Evolutionary conservation across 257 asterid genomes (phyloP).

Genomic region (Solanum bulbocastanum): DNA sequence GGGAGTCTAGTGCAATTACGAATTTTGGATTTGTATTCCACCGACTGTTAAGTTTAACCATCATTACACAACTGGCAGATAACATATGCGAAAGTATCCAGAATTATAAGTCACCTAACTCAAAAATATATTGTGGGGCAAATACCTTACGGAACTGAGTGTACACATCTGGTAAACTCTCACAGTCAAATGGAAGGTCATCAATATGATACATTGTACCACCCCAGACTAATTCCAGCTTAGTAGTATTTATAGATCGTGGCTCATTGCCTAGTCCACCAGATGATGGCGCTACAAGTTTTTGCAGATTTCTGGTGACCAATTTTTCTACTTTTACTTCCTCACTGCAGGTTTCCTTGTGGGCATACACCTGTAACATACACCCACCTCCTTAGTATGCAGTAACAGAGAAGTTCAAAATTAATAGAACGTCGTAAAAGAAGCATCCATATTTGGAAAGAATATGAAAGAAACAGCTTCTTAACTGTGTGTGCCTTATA

Average conservation of each 20-base stretch:
- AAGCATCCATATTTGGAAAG: neutral
- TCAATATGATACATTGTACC: conserved; percentile 77
- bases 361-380: conserved; percentile 68
- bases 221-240: conserved; percentile 73
- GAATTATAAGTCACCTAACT: neutral
- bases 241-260: conserved; percentile 16
- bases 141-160: conserved; percentile 95
- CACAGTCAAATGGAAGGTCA: conserved; percentile 66
- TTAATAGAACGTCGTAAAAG: neutral
- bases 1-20: conserved; percentile 63
- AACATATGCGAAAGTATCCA: neutral
- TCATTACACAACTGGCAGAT: neutral
- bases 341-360: conserved; percentile 96
- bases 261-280: conserved; percentile 17
- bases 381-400: neutral
- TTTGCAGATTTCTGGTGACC: conserved; percentile 41
- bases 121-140: neutral
- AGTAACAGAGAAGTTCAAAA: neutral
- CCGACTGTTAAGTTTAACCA: conserved; percentile 42
- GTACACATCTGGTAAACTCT: conserved; percentile 66
- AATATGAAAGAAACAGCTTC: conserved; percentile 8
- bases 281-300: conserved; percentile 4
- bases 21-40: conserved; percentile 61
- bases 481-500: conserved; percentile 76
- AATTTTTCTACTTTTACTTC: conserved; percentile 65